Evolutionary conservation across 257 asterid species (phyloP).

Genomic region (Primulina huaijiensis): DNA sequence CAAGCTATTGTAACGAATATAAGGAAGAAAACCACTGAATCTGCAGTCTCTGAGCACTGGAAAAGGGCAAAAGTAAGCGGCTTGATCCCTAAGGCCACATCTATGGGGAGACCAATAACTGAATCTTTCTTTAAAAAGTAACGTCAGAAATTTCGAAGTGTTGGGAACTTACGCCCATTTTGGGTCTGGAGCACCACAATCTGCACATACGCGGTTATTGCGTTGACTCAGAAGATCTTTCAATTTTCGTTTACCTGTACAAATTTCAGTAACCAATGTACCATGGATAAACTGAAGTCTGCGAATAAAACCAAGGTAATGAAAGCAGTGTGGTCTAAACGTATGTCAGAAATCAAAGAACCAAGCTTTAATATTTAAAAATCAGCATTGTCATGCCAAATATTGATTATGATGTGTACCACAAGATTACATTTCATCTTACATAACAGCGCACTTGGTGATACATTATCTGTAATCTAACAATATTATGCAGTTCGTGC

Average conservation of each 20-base stretch:
- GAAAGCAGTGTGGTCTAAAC: constrained; percentile 13
- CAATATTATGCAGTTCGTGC: not conserved
- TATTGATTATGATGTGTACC: constrained; percentile 11
- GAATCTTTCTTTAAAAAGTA: not conserved
- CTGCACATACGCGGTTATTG: constrained; percentile 89
- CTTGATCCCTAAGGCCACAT: not conserved
- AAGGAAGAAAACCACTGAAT: not conserved
- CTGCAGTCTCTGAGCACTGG: not conserved
- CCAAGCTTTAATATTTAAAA: not conserved
- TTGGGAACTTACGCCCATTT: constrained; percentile 96
- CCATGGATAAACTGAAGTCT: constrained; percentile 9
- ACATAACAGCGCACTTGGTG: not conserved
- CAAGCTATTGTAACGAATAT: not conserved
- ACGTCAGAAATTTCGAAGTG: constrained; percentile 3
- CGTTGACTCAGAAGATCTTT: constrained; percentile 72
- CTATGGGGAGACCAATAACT: not conserved
- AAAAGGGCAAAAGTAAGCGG: not conserved
- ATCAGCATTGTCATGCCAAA: not conserved
- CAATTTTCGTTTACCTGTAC: constrained; percentile 73
- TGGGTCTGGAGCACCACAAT: constrained; percentile 93
- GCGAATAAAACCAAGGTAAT: constrained; percentile 10
- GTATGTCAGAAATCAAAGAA: constrained; percentile 1
- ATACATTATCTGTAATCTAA: not conserved
- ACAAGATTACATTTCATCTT: not conserved
- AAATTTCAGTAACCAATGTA: constrained; percentile 5